These are phyloP conservation scores for Lentinula sp. DNA, from an alignment of 768 basidiomycete species.

Conservation along the genomic window DNA sequence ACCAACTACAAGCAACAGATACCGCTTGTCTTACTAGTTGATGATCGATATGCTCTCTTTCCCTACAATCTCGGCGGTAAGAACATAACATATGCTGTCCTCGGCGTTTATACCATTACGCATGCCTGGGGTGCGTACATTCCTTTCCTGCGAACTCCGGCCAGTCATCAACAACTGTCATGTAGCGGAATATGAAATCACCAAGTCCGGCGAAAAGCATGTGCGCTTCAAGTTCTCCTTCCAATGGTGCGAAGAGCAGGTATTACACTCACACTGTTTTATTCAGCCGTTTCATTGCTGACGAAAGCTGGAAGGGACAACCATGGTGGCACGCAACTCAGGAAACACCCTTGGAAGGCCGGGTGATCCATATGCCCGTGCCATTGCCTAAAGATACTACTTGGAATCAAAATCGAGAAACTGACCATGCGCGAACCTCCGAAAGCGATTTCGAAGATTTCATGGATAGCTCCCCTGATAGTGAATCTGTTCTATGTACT, in stretches of 20 bases:
- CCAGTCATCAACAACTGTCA: not conserved
- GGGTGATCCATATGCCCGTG: not conserved
- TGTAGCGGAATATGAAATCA: conserved; percentile 57
- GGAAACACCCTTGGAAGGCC: not conserved
- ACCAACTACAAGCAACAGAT: conserved; percentile 45
- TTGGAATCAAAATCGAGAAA: not conserved
- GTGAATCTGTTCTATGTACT: not conserved
- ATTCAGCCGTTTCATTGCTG: not conserved
- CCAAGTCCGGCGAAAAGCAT: not conserved
- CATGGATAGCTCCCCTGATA: not conserved
- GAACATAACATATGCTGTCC: conserved; percentile 46
- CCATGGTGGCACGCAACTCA: conserved; percentile 37
- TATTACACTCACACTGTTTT: conserved; percentile 5
- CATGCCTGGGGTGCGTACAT: conserved; percentile 58
- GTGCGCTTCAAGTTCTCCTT: conserved; percentile 80
- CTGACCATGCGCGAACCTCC: not conserved
- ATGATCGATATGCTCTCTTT: conserved; percentile 68
- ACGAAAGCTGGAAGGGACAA: conserved; percentile 23
- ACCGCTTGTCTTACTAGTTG: conserved; percentile 66
- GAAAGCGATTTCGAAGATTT: not conserved
- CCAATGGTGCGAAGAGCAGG: conserved; percentile 77
- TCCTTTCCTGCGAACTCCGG: conserved; percentile 6
- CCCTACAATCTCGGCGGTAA: conserved; percentile 56
- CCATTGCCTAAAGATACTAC: not conserved
- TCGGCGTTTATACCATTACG: conserved; percentile 60